Conservation (phyloP, 345 rosid species). For the Aegle marmelos region DNA sequence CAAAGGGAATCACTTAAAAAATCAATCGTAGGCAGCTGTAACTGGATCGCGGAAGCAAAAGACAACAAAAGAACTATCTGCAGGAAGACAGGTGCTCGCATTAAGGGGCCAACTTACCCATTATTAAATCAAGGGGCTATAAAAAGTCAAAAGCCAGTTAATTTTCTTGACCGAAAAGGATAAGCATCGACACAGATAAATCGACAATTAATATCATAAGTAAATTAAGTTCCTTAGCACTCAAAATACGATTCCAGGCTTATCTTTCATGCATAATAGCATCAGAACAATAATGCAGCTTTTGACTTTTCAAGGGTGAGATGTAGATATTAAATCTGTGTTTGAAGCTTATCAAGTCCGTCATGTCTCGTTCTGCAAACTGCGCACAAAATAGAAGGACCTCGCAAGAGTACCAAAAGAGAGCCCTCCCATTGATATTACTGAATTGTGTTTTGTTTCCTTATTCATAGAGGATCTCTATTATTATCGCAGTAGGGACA, state of each 20-base stretch:
- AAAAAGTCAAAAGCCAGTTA: background rate
- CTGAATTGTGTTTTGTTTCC: too few species aligned
- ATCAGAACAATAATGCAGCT: background rate
- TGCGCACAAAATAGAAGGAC: too few species aligned
- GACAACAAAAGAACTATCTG: background rate
- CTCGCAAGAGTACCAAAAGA: too few species aligned
- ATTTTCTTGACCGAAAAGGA: background rate
- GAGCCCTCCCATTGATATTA: too few species aligned
- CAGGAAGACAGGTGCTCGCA: background rate
- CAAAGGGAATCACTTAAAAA: too few species aligned
- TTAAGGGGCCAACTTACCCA: background rate
- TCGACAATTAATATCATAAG: too few species aligned
- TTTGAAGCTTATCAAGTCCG: too few species aligned
- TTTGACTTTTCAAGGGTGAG: background rate
- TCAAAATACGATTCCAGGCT: background rate
- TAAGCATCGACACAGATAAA: background rate
- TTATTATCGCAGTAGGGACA: too few species aligned
- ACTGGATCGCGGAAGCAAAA: background rate
- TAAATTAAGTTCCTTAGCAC: background rate
- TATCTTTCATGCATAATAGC: background rate
- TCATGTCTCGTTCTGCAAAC: too few species aligned
- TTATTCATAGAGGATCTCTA: too few species aligned
- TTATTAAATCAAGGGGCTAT: background rate
- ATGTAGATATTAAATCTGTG: background rate
- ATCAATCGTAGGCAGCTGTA: too few species aligned